Percentiles rank a stretch among this genome's conserved stretches.
Evolutionary conservation across 805 yeast genomes (phyloP).

Genomic region (Candida orba): DNA sequence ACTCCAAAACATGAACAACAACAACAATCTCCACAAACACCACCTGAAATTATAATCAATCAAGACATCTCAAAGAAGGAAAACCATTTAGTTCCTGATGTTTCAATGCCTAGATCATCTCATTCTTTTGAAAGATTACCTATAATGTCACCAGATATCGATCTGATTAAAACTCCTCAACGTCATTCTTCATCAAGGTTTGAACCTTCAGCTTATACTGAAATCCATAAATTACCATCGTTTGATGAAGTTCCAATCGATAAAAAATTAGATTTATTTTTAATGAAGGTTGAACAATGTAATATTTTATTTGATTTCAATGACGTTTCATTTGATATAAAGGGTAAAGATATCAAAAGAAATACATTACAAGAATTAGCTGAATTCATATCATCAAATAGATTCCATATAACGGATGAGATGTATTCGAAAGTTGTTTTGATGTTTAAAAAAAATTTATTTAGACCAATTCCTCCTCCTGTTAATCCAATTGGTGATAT

Average conservation of each 20-base stretch:
- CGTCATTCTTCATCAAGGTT: constrained; percentile 90
- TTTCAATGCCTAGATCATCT: constrained; percentile 34
- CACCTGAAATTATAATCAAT: constrained; percentile 1
- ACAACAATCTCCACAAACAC: constrained; percentile 3
- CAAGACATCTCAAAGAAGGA: constrained; percentile 4
- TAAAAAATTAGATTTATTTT: constrained; percentile 70
- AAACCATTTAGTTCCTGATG: constrained; percentile 8
- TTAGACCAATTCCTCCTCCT: constrained; percentile 97
- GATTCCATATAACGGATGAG: constrained; percentile 82
- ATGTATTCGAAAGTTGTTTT: constrained; percentile 82
- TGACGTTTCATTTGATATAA: constrained; percentile 86
- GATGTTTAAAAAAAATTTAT: constrained; percentile 84
- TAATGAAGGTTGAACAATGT: constrained; percentile 90
- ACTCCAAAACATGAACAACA: constrained; percentile 5
- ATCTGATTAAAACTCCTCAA: constrained; percentile 76
- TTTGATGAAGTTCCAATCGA: constrained; percentile 85
- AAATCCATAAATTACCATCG: constrained; percentile 68
- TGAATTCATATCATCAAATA: constrained; percentile 74
- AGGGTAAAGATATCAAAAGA: constrained; percentile 89
- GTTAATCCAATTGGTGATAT: constrained; percentile 95
- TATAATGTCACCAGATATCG: constrained; percentile 65
- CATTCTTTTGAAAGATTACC: constrained; percentile 52
- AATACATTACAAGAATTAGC: constrained; percentile 82
- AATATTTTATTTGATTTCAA: constrained; percentile 88
- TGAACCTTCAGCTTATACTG: constrained; percentile 65